Conservation (phyloP, 108 stramenopile genomes). For the Nitzschia inconspicua region DNA sequence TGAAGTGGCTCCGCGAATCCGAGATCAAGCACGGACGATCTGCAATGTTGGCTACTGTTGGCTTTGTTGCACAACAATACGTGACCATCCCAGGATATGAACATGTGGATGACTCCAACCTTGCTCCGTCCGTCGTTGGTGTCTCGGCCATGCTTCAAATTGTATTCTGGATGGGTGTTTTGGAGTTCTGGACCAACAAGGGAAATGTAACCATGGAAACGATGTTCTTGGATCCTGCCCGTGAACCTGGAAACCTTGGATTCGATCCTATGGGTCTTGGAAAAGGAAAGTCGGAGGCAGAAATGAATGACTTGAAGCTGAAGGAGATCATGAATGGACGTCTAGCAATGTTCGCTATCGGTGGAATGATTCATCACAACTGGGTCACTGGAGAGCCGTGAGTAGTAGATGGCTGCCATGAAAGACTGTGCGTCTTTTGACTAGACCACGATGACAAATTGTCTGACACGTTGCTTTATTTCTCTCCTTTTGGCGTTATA, state of each 20-base stretch:
- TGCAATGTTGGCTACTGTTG: slow-evolving; percentile 90
- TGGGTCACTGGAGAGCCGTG: slow-evolving; percentile 83
- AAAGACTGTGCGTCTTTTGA: no score
- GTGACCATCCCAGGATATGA: slow-evolving; percentile 77
- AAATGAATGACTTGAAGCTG: slow-evolving; percentile 61
- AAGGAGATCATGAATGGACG: slow-evolving; percentile 90
- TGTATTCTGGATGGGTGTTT: slow-evolving; percentile 64
- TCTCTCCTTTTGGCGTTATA: no score
- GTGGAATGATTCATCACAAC: slow-evolving; percentile 93
- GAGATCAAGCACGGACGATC: slow-evolving; percentile 97
- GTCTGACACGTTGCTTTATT: no score
- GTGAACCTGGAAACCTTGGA: slow-evolving; percentile 81
- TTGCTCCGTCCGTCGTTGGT: slow-evolving; percentile 74
- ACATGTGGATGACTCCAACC: slow-evolving; percentile 82
- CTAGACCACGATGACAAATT: no score
- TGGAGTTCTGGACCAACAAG: slow-evolving; percentile 88
- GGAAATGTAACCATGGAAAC: slow-evolving; percentile 88
- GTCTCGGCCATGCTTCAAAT: slow-evolving; percentile 87
- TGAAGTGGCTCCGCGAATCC: slow-evolving; percentile 96
- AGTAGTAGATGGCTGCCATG: no score
- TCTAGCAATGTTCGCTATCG: slow-evolving; percentile 86
- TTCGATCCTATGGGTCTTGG: slow-evolving; percentile 77
- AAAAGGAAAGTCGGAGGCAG: slow-evolving; percentile 62
- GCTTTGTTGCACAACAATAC: slow-evolving; percentile 75
- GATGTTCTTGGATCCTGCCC: slow-evolving; percentile 72